Evolutionary conservation across 2,329 filamentous ascomycete genomes (phyloP).

Genomic region (Epichloe uncinata): DNA sequence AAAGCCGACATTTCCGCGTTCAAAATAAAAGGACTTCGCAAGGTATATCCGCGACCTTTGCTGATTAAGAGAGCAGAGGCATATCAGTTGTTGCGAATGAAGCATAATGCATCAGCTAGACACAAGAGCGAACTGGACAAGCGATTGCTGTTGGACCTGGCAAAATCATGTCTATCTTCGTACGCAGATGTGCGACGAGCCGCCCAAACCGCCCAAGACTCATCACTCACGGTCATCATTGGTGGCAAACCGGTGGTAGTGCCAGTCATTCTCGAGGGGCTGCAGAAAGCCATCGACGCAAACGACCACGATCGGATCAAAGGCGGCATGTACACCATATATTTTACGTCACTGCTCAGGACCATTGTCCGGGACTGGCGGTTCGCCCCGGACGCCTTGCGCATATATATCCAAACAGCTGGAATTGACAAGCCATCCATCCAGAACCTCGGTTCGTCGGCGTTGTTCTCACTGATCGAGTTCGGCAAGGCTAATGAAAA

Average conservation of each 20-base stretch:
- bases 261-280: conserved; percentile 65
- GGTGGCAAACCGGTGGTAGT: conserved; percentile 83
- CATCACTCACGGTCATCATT: conserved; percentile 80
- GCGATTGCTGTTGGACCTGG: conserved; percentile 69
- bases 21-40: conserved; percentile 84
- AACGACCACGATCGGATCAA: conserved; percentile 89
- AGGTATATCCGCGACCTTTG: conserved; percentile 85
- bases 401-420: conserved; percentile 78
- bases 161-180: conserved; percentile 75
- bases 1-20: conserved; percentile 81
- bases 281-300: conserved; percentile 64
- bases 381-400: conserved; percentile 80
- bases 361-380: conserved; percentile 88
- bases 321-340: conserved; percentile 78
- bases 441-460: conserved; percentile 71
- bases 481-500: conserved; percentile 82
- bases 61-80: conserved; percentile 85
- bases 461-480: conserved; percentile 76
- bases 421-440: conserved; percentile 90
- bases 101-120: conserved; percentile 81
- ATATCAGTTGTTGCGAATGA: conserved; percentile 86
- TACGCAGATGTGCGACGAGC: conserved; percentile 95
- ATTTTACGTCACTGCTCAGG: conserved; percentile 80
- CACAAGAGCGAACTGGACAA: conserved; percentile 87
- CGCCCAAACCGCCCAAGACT: conserved; percentile 84